Base-by-base conservation (phyloP, 257 asterid genomes). In the Nicotiana undulata region DNA sequence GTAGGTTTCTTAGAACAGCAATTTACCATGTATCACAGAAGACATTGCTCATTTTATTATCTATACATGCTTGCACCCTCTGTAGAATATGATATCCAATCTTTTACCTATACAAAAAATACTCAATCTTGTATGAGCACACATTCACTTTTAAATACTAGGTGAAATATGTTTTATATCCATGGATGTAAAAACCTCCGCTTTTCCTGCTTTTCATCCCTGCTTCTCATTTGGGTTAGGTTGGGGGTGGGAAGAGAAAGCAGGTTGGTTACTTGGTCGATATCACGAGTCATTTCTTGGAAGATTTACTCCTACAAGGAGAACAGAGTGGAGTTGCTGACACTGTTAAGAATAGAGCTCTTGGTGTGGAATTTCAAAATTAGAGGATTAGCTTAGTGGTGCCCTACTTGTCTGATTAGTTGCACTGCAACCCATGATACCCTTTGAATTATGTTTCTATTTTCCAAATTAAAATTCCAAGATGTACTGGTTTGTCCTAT, bases 401-500 rank as follows among this genome's bases (percentile, higher is more conserved):
- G 18, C 29, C 53, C 29, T 67, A 9, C 76, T 18, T 67, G 77
- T 11, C 34, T 68, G 77, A 40, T 40, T 72, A 72, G 56, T 46
- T 72, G 78, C 78, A 72, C 61, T 24, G 40, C 59, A 44, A 22
- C 10, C 24, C 40, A 22, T 24, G 78, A 24, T 72, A 72, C 60
- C 78, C 40, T 46, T 72, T 72, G 61, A 72, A 72, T 49, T 72
- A 24, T 49, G 60, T 46, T 72, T 72, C 78, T 24, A n/a, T 53
- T 24, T 49, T 72, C 26, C 60, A 29, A 46, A 72, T 6, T 46
- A 49, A 3, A 51, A 51, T 13, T 11, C 56, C 56, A 51, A 46
- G 61, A 46, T 49, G 24, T 72, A 49, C 24, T 46, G 40, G 40
- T 72, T 22, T 72, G 77, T 79, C 52, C 64, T 66, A 85, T 66